Evolutionary conservation across 371 early-diverging fungal species (phyloP), one percentile per base, ranked within the genome.

Genomic region (Rhizopus microsporus): DNA sequence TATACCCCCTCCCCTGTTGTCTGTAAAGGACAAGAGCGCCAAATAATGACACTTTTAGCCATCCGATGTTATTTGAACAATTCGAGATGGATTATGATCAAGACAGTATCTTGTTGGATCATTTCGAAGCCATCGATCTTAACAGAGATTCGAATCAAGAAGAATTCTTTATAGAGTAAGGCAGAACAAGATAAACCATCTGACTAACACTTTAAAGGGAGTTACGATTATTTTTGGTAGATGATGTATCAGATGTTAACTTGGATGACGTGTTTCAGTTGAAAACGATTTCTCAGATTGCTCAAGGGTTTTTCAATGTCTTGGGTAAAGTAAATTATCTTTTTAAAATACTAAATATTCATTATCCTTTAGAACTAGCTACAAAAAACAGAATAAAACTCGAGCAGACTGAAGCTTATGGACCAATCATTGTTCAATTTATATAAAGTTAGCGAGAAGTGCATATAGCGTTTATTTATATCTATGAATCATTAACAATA

Each of bases 391-490:
- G 37, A 31, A 45, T 61, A 2, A 7, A 17, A 1, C 8, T 29
- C 1, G 6, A 9, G 40, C 61, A 60, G 50, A 35, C 16, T 2
- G 55, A 54, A 30, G 55, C 61, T 30, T 60, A 50, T 49, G 55
- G 39, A 0, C 23, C 40, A 5, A 60, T 60, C 34, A 42, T 48
- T 9, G 38, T 59, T 15, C 9, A 38, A 12, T 10, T 34, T n/a
- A 6, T 46, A 7, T 23, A 46, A 17, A 46, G 23, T 1, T 23
- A 23, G 23, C 23, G 23, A 23, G 23, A 23, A 23, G 23, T 23
- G 23, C 23, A 23, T 23, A 23, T 23, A 23, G 23, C 23, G 2
- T 23, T 23, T 23, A 23, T 23, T 23, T 23, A 23, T 1, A 23
- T 23, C 23, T 23, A 23, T 23, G 23, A 23, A 23, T 23, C 23